Base-by-base conservation (phyloP, 139 green algal genomes). In the Gonium pectorale region DNA sequence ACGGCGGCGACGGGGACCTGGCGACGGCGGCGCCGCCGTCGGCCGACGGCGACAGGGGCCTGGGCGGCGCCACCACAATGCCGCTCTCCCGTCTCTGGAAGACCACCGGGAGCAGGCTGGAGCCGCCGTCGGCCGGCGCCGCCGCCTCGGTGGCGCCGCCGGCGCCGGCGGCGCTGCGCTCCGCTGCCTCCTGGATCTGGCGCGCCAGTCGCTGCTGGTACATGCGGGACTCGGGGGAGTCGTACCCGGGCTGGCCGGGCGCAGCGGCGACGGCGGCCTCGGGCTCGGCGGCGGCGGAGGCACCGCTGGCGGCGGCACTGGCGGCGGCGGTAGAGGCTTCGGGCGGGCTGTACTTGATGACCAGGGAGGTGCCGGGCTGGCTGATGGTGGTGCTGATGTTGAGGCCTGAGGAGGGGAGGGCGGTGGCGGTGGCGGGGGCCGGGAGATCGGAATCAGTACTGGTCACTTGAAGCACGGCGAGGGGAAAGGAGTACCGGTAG, bases 321-420 rank as follows among this genome's bases (percentile, higher is more conserved):
- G 43, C 27, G 44, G 43, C 68, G 68, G 43, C 68, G 68, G 44
- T 54, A n/a, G n/a, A n/a, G n/a, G n/a, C n/a, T n/a, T n/a, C 38
- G 8, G 62, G 21, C 11, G 35, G 35, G 21, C 37, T 29, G 70
- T 49, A 64, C 22, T 17, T n/a, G 31, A 79, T 66, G 21, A 46
- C 46, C 31, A 79, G 70, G 19, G 46, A n/a, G 6, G 70, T 79
- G 31, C n/a, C 46, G 31, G 70, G 70, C 49, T 79, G 70, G 70
- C 33, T 64, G 70, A 64, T 79, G 46, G 70, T 64, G 46, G 70
- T 44, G n/a, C 70, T 79, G n/a, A 79, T 21, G 46, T 64, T 7
- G 21, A 64, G 8, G 17, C 43, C 70, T 79, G 70, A 21, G 33
- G 69, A 49, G 66, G 67, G 13, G n/a, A n/a, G n/a, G n/a, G n/a